Conservation (phyloP, 768 basidiomycete species). For the Albatrellus ellisii region DNA sequence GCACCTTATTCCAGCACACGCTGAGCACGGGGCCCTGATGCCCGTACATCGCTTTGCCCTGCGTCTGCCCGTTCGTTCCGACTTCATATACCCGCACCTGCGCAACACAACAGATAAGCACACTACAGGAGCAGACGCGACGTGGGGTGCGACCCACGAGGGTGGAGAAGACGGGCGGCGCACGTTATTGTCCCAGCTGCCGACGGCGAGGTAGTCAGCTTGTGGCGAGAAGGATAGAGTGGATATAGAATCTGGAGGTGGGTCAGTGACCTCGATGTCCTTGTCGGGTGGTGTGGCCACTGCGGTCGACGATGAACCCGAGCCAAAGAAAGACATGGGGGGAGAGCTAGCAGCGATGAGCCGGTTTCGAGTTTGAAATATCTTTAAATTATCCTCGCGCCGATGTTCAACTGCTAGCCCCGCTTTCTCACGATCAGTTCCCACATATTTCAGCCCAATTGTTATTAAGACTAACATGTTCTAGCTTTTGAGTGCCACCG, state of each 20-base stretch:
- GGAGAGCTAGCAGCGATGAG: not conserved
- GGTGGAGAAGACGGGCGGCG: not conserved
- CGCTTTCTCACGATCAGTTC: too few species aligned
- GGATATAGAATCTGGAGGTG: constrained; percentile 81
- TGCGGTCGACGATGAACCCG: constrained; percentile 21
- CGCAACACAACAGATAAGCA: constrained; percentile 5
- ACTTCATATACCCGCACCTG: constrained; percentile 93
- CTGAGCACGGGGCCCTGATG: constrained; percentile 87
- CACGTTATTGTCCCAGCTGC: constrained; percentile 90
- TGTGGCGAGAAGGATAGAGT: constrained; percentile 72
- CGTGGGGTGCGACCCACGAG: not conserved
- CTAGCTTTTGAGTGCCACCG: too few species aligned
- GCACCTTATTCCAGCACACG: constrained; percentile 84
- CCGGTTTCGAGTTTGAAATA: too few species aligned
- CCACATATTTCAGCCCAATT: too few species aligned
- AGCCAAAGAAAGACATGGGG: constrained; percentile 31
- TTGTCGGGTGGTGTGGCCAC: constrained; percentile 39
- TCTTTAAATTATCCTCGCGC: too few species aligned
- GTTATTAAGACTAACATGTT: too few species aligned
- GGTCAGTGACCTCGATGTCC: constrained; percentile 71
- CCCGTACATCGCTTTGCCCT: constrained; percentile 81
- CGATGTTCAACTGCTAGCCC: too few species aligned
- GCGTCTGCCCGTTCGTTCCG: constrained; percentile 60
- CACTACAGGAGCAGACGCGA: constrained; percentile 7
- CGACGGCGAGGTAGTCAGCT: constrained; percentile 85